These are phyloP conservation scores for Penicillium janthinellum DNA, from an alignment of 2,329 filamentous ascomycete species.

Conservation along the genomic window DNA sequence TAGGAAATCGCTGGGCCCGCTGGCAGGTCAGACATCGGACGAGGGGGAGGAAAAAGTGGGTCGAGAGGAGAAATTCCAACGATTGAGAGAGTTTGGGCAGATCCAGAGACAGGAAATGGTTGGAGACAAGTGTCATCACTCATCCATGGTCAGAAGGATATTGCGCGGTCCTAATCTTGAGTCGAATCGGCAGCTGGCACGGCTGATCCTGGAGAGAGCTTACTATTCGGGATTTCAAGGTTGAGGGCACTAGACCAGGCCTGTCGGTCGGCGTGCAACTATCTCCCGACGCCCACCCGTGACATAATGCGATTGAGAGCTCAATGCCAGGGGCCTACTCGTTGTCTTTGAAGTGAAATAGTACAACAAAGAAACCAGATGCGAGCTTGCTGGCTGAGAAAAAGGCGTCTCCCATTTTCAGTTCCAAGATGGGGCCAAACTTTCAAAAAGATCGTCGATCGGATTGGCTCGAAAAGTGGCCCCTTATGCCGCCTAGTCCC, in stretches of 20 bases:
- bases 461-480: conserved; percentile 18
- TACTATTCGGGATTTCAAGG: not conserved
- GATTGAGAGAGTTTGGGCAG: conserved; percentile 3
- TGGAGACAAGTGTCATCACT: not conserved
- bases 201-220: not conserved
- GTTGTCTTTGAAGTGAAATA: not conserved
- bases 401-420: not conserved
- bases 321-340: not conserved
- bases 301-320: not conserved
- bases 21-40: conserved; percentile 13
- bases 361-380: not conserved
- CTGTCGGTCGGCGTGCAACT: conserved; percentile 10
- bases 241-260: too few species aligned
- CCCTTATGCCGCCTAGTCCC: conserved; percentile 10
- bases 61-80: not conserved
- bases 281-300: conserved; percentile 11
- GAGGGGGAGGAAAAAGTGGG: not conserved
- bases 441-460: conserved; percentile 5
- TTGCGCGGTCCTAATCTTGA: conserved; percentile 18
- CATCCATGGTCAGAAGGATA: conserved; percentile 14
- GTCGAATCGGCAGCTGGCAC: conserved; percentile 15
- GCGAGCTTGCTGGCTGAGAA: conserved; percentile 1
- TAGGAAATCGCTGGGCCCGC: not conserved
- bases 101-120: not conserved
- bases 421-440: conserved; percentile 2